Conservation (phyloP, 2,329 filamentous ascomycete species). For the Phaeosphaeria sp. region DNA sequence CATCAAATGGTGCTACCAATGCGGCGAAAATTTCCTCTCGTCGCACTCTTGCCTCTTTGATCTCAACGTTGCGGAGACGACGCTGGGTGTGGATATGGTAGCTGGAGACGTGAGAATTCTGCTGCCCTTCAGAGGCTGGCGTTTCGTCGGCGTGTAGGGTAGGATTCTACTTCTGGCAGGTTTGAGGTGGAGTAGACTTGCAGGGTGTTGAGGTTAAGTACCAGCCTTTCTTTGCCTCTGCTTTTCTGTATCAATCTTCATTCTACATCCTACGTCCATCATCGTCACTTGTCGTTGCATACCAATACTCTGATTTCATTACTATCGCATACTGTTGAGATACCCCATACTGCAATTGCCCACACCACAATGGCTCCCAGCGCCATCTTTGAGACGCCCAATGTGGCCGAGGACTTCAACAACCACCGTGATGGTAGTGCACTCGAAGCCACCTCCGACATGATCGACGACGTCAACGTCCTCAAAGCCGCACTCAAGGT, state of each 20-base stretch:
- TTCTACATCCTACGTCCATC: constrained; percentile 5
- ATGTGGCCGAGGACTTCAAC: constrained; percentile 52
- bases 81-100: constrained; percentile 23
- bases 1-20: constrained; percentile 17
- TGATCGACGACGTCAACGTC: constrained; percentile 66
- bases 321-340: constrained; percentile 14
- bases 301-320: too few species aligned
- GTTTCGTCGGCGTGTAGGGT: constrained; percentile 16
- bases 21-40: constrained; percentile 41
- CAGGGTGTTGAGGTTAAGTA: constrained; percentile 31
- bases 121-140: constrained; percentile 28
- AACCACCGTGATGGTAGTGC: constrained; percentile 62
- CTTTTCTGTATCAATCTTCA: constrained; percentile 13
- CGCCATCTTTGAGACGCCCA: constrained; percentile 51
- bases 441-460: constrained; percentile 64
- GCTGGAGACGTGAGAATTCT: constrained; percentile 26
- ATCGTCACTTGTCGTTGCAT: background rate
- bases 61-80: constrained; percentile 18
- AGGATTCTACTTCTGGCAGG: constrained; percentile 11
- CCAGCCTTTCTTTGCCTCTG: constrained; percentile 9
- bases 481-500: constrained; percentile 62
- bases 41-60: constrained; percentile 12
- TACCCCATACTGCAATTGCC: constrained; percentile 20
- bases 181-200: constrained; percentile 9
- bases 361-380: constrained; percentile 53